Conservation (phyloP, 441 rosid genomes). For the Biscutella laevigata region DNA sequence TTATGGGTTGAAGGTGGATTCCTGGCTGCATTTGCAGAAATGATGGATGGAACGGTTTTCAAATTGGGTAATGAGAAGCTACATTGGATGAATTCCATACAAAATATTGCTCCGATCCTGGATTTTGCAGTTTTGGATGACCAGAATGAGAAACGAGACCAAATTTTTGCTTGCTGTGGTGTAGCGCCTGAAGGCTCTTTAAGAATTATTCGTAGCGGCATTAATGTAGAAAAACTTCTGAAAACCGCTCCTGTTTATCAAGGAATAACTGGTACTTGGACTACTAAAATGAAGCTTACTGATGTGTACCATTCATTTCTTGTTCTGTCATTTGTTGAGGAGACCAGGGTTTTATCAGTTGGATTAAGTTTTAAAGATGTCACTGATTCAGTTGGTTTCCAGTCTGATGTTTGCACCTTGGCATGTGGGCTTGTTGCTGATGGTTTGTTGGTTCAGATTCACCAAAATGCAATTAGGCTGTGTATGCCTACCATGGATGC, state of each 20-base stretch:
- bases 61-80: conserved; percentile 68
- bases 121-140: conserved; percentile 80
- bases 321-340: conserved; percentile 91
- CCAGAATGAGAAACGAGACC: conserved; percentile 83
- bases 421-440: conserved; percentile 86
- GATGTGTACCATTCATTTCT: conserved; percentile 88
- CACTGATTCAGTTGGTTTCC: conserved; percentile 93
- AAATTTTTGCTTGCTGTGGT: conserved; percentile 95
- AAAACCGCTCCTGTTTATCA: conserved; percentile 85
- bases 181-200: conserved; percentile 91
- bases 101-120: conserved; percentile 85
- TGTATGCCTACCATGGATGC: conserved; percentile 84
- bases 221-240: conserved; percentile 73
- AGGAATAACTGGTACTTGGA: conserved; percentile 92
- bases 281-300: conserved; percentile 60
- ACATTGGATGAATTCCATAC: conserved; percentile 48
- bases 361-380: conserved; percentile 92
- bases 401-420: conserved; percentile 85
- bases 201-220: conserved; percentile 83
- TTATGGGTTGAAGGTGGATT: conserved; percentile 85
- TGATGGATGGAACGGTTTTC: conserved; percentile 88
- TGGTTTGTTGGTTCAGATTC: conserved; percentile 83
- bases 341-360: conserved; percentile 89
- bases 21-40: conserved; percentile 73
- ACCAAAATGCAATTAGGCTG: conserved; percentile 73